A percentile compares a stretch with the other conserved stretches of the same genome.
Conservation (phyloP, 352 stramenopile species). For the Achlya hypogyna region DNA sequence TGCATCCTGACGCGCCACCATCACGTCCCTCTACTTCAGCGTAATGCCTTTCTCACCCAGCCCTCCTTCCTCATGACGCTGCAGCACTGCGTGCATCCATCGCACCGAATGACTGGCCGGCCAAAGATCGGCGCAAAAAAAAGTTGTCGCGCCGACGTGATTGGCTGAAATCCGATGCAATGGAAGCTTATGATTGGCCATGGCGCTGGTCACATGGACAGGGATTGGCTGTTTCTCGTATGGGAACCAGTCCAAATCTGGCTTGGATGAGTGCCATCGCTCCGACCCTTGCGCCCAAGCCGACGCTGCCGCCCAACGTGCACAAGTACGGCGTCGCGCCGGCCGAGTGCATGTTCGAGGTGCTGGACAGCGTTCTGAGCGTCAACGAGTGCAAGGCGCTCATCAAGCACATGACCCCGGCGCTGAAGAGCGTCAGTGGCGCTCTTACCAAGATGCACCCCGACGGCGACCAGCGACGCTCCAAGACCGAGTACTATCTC, state of each 20-base stretch:
- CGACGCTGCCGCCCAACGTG: neutral
- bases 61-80: too few relatives aligned
- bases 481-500: constrained; percentile 16
- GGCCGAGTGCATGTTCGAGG: constrained; percentile 13
- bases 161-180: too few relatives aligned
- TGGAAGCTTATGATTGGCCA: too few relatives aligned
- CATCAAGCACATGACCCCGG: constrained; percentile 12
- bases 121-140: too few relatives aligned
- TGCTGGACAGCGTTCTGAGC: constrained; percentile 2
- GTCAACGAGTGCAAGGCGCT: neutral
- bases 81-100: too few relatives aligned
- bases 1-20: too few relatives aligned
- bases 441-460: constrained; percentile 1
- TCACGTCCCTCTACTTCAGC: too few relatives aligned
- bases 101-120: too few relatives aligned
- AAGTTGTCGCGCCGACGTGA: too few relatives aligned
- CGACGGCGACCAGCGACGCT: constrained; percentile 2
- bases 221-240: neutral
- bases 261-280: neutral
- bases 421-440: constrained; percentile 15
- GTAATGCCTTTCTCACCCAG: too few relatives aligned
- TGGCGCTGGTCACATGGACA: too few relatives aligned
- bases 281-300: constrained; percentile 7
- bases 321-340: constrained; percentile 1
- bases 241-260: too few relatives aligned